Evolutionary conservation across 73 alveolate genomes (phyloP).

Genomic region (Uronychia binucleata): DNA sequence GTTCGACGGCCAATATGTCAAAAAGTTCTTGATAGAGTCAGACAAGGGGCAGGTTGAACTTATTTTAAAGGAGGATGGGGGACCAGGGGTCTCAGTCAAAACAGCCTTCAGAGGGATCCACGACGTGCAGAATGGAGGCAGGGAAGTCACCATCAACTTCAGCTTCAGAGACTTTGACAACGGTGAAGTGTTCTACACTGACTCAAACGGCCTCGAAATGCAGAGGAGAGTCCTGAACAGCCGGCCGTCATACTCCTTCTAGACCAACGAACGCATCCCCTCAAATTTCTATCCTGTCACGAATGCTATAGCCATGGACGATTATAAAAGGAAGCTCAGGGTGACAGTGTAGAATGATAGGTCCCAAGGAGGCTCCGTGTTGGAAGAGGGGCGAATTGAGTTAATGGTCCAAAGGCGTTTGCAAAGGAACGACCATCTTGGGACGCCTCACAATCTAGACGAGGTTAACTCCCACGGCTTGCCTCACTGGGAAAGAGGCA

Average conservation of each 20-base stretch:
- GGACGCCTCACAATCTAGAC: conserved; percentile 74
- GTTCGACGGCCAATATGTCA: not conserved
- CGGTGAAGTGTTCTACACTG: conserved; percentile 76
- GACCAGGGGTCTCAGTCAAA: not conserved
- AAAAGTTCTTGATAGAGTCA: not conserved
- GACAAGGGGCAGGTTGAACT: not conserved
- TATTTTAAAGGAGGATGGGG: not conserved
- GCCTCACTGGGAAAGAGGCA: no score
- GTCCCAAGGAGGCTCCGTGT: conserved; percentile 88
- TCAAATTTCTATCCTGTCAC: conserved; percentile 93
- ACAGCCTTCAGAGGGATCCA: conserved; percentile 34
- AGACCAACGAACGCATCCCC: conserved; percentile 50
- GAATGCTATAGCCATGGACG: conserved; percentile 73
- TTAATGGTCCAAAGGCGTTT: conserved; percentile 91
- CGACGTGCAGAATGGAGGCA: conserved; percentile 43
- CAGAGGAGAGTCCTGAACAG: conserved; percentile 73
- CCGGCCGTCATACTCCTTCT: conserved; percentile 76
- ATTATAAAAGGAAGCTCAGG: conserved; percentile 45
- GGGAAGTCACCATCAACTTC: conserved; percentile 58
- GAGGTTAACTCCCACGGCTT: conserved; percentile 75
- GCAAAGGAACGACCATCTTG: conserved; percentile 75
- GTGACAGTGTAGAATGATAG: conserved; percentile 78
- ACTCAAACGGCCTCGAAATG: conserved; percentile 81
- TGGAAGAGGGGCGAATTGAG: conserved; percentile 88
- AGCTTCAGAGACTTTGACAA: conserved; percentile 36